phyloP scores from a whole-genome alignment of 1,284 basidiomycete species.

The Singerocomus rubriflavus region DNA sequence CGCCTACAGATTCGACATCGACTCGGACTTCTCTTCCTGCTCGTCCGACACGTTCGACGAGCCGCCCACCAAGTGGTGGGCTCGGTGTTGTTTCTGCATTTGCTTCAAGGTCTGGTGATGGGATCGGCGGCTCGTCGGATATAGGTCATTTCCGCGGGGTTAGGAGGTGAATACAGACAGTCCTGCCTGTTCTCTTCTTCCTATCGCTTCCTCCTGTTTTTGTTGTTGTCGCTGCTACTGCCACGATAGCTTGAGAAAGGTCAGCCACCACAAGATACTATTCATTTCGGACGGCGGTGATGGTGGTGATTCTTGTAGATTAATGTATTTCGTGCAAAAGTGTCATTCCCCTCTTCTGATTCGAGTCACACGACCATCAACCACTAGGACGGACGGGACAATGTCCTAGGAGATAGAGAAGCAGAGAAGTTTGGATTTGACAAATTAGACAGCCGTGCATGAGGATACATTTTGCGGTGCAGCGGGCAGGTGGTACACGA shows the following conservation, averaged over 20 bases:
- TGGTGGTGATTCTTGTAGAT: neutral
- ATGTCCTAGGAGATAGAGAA: neutral
- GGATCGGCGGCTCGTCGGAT: conserved; percentile 3
- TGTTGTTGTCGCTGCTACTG: neutral
- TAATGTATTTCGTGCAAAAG: conserved; percentile 11
- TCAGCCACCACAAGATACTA: too few species aligned
- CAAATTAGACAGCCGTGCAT: conserved; percentile 18
- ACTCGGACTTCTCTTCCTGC: conserved; percentile 25
- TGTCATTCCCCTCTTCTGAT: neutral
- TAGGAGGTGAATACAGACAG: conserved; percentile 7
- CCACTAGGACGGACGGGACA: neutral
- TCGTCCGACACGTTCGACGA: conserved; percentile 30
- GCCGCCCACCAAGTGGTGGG: conserved; percentile 24
- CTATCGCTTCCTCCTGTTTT: neutral
- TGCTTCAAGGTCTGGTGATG: conserved; percentile 29
- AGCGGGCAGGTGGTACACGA: conserved; percentile 20
- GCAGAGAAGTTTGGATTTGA: neutral
- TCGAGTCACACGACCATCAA: conserved; percentile 5
- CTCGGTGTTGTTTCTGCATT: conserved; percentile 11
- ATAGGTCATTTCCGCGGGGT: conserved; percentile 19
- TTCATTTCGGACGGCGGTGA: neutral
- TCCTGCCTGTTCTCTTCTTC: neutral
- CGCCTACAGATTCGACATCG: conserved; percentile 24
- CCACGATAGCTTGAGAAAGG: too few species aligned
- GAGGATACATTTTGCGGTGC: conserved; percentile 24